A percentile compares a stretch with the other conserved stretches of the same genome.
These are phyloP conservation scores for Arthrobotrys conoides DNA, from an alignment of 2,329 filamentous ascomycete genomes.

Conservation along the genomic window DNA sequence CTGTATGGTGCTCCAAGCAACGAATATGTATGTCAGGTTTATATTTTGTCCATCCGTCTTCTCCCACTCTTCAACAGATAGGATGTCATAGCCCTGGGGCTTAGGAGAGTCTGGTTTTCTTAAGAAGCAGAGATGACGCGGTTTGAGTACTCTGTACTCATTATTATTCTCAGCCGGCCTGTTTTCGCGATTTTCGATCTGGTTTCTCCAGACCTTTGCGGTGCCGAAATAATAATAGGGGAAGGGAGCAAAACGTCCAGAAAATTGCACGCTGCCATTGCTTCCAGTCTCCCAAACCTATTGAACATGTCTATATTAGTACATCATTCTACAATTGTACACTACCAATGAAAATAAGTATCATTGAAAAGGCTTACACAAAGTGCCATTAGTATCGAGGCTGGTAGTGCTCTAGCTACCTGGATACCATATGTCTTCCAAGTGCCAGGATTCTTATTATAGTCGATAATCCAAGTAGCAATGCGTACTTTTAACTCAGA, in stretches of 20 bases:
- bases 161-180: constrained; percentile 6
- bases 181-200: constrained; percentile 44
- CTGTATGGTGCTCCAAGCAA: constrained; percentile 57
- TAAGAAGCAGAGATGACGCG: constrained; percentile 61
- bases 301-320: too few relatives aligned
- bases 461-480: constrained; percentile 61
- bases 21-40: constrained; percentile 54
- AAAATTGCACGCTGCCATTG: background rate
- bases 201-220: constrained; percentile 62
- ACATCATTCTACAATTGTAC: too few relatives aligned
- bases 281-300: constrained; percentile 1
- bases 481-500: constrained; percentile 46
- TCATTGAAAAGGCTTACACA: constrained; percentile 18
- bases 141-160: constrained; percentile 58
- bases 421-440: constrained; percentile 47
- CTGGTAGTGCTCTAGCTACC: constrained; percentile 35
- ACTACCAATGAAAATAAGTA: background rate
- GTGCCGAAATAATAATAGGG: constrained; percentile 52
- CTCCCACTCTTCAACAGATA: constrained; percentile 58
- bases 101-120: constrained; percentile 25
- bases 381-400: constrained; percentile 35
- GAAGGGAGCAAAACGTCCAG: constrained; percentile 56
- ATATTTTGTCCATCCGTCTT: constrained; percentile 20
- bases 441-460: constrained; percentile 50
- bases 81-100: constrained; percentile 36